Evolutionary conservation across 2,329 filamentous ascomycete genomes (phyloP), one percentile per base, ranked within the genome.

Genomic region (Pochonia chlamydosporia): DNA sequence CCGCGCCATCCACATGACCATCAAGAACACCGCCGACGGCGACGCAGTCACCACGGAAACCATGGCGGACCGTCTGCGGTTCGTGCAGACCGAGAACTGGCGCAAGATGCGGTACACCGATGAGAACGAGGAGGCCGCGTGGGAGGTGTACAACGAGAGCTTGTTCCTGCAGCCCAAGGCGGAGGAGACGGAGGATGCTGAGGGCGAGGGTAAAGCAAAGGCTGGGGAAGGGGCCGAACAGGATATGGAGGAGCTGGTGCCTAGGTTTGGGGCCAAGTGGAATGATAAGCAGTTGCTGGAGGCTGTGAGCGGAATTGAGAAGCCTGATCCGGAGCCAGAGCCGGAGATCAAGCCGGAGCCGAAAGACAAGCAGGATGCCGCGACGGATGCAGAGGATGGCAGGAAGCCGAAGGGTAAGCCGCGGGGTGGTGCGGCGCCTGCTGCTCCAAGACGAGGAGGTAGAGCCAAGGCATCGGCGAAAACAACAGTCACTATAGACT

Each of bases 61-160:
- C 30, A 93, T 86, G 73, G 84, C 79, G 52, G 78, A 86, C 59
- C 81, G 89, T 25, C 78, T 97, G 53, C 81, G 85, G 56, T 71
- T 76, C 39, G 89, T 95, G 37, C 87, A 95, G 69, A 79, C 82
- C 44, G 92, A 99, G 63, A 72, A 76, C 48, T 99, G 93, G 93
- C 79, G 81, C 54, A 79, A 76, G 51, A 78, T 96, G 64, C 75
- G 81, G 51, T 96, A 91, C 72, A 77, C 86, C 44, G 88, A 95
- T 62, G 89, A 95, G 64, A 85, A 93, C 59, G 81, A 82, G 47
- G 76, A 82, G 52, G 78, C 81, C 49, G 84, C 89, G 3, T 96
- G 88, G 81, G 77, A 81, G 25, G 76, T 83, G 26, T 96, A 90
- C 64, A 77, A 84, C 49, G 80, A 86, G 55, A 84, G 82, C 52